Base-by-base conservation (phyloP, 176 grass and related monocot genomes). In the Musa beccarii region DNA sequence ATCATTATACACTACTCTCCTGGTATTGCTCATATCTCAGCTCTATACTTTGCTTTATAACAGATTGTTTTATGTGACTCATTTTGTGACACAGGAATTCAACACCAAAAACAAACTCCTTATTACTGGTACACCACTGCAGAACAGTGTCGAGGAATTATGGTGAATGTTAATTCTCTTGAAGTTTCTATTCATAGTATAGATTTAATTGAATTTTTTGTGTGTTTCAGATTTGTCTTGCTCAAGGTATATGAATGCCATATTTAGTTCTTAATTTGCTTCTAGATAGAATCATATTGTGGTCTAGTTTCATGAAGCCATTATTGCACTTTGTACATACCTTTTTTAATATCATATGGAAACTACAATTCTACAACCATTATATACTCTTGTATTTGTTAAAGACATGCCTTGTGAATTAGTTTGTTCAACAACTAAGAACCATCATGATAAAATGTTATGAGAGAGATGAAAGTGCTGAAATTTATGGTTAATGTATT, bases 81-180 rank as follows among this genome's bases (percentile, higher is more conserved):
- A 59, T 1, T 81, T 66, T 20, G 17, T 29, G 12, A 1, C 14
- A 49, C 84, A 99, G 95, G 95, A 99, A 84, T 99, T 99, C 81
- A 99, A 86, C 76, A 99, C 90, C 10, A 99, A 94, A 72, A 99
- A 99, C 83, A 99, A 99, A 73, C 86, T 99, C 69, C 95, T 99
- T 71, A 99, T 99, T 51, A 99, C 95, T 81, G 95, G 95, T 11
- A 99, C 95, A 55, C 95, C 95, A 72, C 87, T 99, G 86, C 95
- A 99, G 82, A 99, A 99, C 79, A 99, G 90, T 68, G 95, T 99
- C 25, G 95, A 99, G 84, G 95, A 99, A 81, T 81, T 99, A 19
- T 99, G 95, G 95, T 99, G 91, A 75, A 63, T 15, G 19, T 59
- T 77, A 59, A 76, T 81, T 29, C 3, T 19, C 74, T 29, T 59